Percentiles rank a stretch among this genome's conserved stretches.
Conservation (phyloP, 495 filamentous ascomycete genomes). For the Talaromyces ruber region DNA sequence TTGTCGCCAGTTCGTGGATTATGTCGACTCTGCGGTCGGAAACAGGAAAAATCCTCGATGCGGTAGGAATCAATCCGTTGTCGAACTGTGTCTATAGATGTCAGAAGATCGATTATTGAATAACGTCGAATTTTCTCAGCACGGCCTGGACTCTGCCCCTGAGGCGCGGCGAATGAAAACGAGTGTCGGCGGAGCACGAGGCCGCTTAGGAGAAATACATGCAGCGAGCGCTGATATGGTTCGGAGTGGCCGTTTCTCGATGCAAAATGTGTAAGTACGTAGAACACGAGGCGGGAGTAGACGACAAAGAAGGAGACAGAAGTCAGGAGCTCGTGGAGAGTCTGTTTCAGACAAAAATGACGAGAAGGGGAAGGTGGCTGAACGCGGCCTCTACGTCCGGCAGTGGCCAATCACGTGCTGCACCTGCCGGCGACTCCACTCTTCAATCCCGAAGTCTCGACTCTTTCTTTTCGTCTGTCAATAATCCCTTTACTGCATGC, state of each 20-base stretch:
- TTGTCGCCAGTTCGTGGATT: not conserved
- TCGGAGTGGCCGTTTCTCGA: not conserved
- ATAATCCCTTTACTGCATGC: no score
- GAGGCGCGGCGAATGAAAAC: not conserved
- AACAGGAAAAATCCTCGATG: not conserved
- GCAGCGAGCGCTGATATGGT: not conserved
- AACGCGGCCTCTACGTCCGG: not conserved
- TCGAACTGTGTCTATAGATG: not conserved
- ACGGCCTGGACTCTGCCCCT: not conserved
- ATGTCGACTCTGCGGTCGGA: not conserved
- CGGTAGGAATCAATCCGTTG: not conserved
- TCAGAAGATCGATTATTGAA: not conserved
- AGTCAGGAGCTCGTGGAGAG: not conserved
- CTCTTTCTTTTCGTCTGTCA: no score
- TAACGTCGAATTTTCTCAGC: not conserved
- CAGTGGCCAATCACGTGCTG: conserved; percentile 1
- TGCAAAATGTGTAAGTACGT: not conserved
- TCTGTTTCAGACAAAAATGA: not conserved
- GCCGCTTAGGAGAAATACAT: conserved; percentile 1
- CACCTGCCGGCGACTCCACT: not conserved
- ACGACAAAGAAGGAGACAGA: not conserved
- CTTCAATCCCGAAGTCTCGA: not conserved
- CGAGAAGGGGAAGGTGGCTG: not conserved
- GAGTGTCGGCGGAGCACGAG: not conserved
- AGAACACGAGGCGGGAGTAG: not conserved